Base-by-base conservation (phyloP, 768 basidiomycete species). In the Albatrellus ellisii region DNA sequence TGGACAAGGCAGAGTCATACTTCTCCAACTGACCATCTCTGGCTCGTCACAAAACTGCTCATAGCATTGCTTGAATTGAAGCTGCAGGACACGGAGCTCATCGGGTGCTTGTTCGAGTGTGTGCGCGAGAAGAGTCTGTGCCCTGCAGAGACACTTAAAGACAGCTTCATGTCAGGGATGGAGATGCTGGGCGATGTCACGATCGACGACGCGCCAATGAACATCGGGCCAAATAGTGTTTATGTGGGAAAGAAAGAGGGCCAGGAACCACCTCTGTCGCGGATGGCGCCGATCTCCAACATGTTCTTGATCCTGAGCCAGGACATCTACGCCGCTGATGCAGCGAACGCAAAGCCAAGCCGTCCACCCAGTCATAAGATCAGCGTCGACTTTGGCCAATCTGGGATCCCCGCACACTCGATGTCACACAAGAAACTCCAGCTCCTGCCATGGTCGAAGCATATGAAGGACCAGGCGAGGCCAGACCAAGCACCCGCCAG, bases 1-100 rank as follows among this genome's bases (percentile, higher is more conserved):
- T 95, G 43, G 79, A 81, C 26, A 92, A 95, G 59, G 90, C 86
- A 10, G 88, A 88, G 51, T 72, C 72, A 18, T 92, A 91, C 66
- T 90, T 94, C 63, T 68, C 73, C 38, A 71, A 5, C 52, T 61
- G 39, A 79, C 52, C 79, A 81, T 29, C 62, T 60, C 43, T 61
- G 61, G 18, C 72, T 98, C 25, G 74, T 92, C 47, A 77, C 85
- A 53, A 78, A 78, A 59, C 62, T 98, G 34, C 73, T 83, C 33
- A 70, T 69, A 95, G 89, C 65, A 77, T 82, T 56, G 69, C 72
- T 4, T 85, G n/a, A n/a, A n/a, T n/a, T n/a, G n/a, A n/a, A n/a
- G n/a, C n/a, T n/a, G n/a, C n/a, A n/a, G n/a, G n/a, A 91, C 48
- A 84, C 84, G 29, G 66, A 73, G 51, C 66, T 95, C 26, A 81